Evolutionary conservation across 2,329 filamentous ascomycete genomes (phyloP), one percentile per base, ranked within the genome.

Genomic region (Westerdykella ornata): DNA sequence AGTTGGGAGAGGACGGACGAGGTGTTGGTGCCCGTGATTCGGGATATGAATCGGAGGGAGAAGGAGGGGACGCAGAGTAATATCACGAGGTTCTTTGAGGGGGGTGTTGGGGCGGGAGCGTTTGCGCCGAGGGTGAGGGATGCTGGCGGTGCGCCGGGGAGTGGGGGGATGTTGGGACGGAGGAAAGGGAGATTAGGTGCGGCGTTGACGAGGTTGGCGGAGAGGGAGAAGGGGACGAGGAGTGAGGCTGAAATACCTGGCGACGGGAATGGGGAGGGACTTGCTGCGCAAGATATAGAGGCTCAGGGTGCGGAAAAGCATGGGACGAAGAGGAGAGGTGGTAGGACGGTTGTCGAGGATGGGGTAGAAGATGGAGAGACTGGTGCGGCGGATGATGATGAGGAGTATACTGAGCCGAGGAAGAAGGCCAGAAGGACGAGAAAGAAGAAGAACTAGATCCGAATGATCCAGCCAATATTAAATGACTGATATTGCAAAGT

Each of bases 41-140:
- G 82, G 42, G 92, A 98, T 58, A 94, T 98, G 85, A 97, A 97
- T 62, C 78, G 80, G 3, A 76, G 92, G 30, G 85, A 87, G 50
- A 75, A 80, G 19, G 92, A 97, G 68, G 92, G 92, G 5, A 97
- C 90, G 14, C 92, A 98, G 71, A 82, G 81, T 44, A 98, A 98
- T 54, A 95, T 98, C 51, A 98, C 92, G n/a, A 75, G 82, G 17
- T 98, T 82, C 65, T 96, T 97, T 62, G 78, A 80, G 11, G 90
- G 90, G 0, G 68, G 71, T 4, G 81, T 88, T 0, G 85, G 85
- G 0, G 75, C 75, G 0, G 85, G 85, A 0, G 78, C 76, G 0
- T 89, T 87, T 68, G 85, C 77, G 17, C 86, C 85, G 0, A 75
- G 84, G 42, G 80, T 82, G 48, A 78, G 72, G 42, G 66, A 70